Evolutionary conservation across 768 basidiomycete species (phyloP).

Genomic region (Strobilomyces dryophilus): DNA sequence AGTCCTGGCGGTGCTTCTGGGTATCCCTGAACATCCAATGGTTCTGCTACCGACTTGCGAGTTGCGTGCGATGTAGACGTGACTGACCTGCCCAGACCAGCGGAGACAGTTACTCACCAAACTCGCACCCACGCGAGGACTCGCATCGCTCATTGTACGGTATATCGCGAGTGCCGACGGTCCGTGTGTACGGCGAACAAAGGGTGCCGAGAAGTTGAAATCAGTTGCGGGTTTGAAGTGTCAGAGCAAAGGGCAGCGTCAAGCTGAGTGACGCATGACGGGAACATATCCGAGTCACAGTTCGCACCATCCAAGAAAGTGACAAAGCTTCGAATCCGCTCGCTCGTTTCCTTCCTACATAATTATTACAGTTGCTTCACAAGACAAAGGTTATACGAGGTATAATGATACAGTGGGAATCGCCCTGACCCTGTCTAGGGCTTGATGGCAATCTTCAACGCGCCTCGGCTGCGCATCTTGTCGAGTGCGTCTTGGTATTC

Average conservation of each 20-base stretch:
- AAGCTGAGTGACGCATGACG: background rate
- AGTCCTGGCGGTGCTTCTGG: conserved; percentile 53
- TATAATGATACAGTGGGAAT: conserved; percentile 20
- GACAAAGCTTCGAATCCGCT: background rate
- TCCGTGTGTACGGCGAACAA: background rate
- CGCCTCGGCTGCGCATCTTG: conserved; percentile 64
- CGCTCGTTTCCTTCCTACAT: background rate
- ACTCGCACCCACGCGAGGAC: background rate
- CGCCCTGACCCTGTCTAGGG: conserved; percentile 32
- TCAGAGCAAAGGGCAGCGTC: background rate
- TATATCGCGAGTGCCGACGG: background rate
- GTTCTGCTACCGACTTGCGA: conserved; percentile 34
- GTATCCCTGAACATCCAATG: conserved; percentile 59
- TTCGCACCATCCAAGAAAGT: conserved; percentile 8
- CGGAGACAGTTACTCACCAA: conserved; percentile 10
- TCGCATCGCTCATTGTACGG: background rate
- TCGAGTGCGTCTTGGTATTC: conserved; percentile 69
- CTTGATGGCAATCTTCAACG: conserved; percentile 59
- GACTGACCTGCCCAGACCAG: background rate
- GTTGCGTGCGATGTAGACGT: background rate
- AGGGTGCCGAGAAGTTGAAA: background rate
- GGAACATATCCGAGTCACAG: background rate
- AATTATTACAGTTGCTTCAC: background rate
- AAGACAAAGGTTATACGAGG: conserved; percentile 5
- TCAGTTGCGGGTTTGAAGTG: background rate